phyloP scores from a whole-genome alignment of 768 basidiomycete species.

The Lactarius sp. region DNA sequence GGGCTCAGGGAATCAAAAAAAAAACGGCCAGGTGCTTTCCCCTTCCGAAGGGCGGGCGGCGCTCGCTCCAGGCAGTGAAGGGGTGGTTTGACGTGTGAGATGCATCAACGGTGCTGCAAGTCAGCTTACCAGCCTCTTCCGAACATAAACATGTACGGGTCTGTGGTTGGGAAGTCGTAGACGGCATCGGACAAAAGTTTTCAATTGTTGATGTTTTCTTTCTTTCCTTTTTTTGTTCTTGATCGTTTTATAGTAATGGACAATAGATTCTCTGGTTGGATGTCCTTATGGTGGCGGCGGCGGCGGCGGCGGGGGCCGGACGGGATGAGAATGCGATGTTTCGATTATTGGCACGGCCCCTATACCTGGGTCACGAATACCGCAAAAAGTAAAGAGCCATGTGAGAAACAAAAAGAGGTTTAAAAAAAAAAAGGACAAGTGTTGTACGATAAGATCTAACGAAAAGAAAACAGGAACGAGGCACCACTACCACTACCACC shows the following conservation, averaged over 20 bases:
- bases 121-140: conserved; percentile 26
- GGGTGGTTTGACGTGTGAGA: conserved; percentile 34
- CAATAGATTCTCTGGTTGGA: background rate
- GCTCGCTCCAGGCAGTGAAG: conserved; percentile 29
- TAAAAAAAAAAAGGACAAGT: no score
- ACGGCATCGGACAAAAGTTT: conserved; percentile 28
- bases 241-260: background rate
- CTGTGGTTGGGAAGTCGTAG: conserved; percentile 30
- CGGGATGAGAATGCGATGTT: background rate
- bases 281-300: no score
- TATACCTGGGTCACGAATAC: background rate
- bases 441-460: conserved; percentile 20
- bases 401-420: background rate
- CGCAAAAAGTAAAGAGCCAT: background rate
- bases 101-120: conserved; percentile 27
- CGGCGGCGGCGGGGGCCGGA: no score
- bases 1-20: background rate
- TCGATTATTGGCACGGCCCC: conserved; percentile 13
- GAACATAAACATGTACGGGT: background rate
- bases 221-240: background rate
- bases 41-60: conserved; percentile 27
- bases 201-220: no score
- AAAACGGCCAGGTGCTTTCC: conserved; percentile 29
- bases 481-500: background rate
- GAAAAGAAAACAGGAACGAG: background rate